Conservation (phyloP, 495 filamentous ascomycete genomes). For the Penicillium parvum region DNA sequence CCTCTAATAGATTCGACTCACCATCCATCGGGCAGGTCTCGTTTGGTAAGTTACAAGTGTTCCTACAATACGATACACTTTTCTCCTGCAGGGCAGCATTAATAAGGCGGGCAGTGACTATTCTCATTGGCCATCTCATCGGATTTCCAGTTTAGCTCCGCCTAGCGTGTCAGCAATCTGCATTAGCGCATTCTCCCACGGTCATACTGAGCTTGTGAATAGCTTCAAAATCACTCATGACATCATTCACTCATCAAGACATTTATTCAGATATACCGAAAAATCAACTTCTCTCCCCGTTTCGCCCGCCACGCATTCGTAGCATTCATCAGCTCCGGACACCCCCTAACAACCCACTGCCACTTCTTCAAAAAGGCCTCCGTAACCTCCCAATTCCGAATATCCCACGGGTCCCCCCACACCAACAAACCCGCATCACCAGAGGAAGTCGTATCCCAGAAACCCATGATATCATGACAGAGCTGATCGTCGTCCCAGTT, state of each 20-base stretch:
- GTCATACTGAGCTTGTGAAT: not conserved
- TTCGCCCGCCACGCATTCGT: conserved; percentile 48
- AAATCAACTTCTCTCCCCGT: conserved; percentile 46
- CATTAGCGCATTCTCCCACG: conserved; percentile 13
- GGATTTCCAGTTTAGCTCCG: not conserved
- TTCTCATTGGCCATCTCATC: not conserved
- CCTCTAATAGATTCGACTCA: no score
- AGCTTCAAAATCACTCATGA: not conserved
- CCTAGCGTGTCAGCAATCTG: conserved; percentile 14
- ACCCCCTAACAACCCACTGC: conserved; percentile 49
- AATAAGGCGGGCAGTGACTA: not conserved
- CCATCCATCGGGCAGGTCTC: no score
- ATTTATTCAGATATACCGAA: conserved; percentile 33
- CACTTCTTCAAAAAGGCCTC: conserved; percentile 48
- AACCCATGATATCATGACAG: conserved; percentile 44
- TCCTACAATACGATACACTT: not conserved
- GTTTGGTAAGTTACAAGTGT: not conserved
- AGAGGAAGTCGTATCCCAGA: conserved; percentile 31
- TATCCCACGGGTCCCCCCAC: conserved; percentile 49
- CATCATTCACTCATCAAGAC: not conserved
- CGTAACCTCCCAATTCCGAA: conserved; percentile 46
- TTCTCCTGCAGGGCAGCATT: not conserved
- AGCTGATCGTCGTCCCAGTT: conserved; percentile 43
- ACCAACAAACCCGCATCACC: conserved; percentile 41
- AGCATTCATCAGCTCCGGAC: conserved; percentile 40